Conservation (phyloP, 2,329 filamentous ascomycete genomes). For the Ceratocystiopsis sp. region DNA sequence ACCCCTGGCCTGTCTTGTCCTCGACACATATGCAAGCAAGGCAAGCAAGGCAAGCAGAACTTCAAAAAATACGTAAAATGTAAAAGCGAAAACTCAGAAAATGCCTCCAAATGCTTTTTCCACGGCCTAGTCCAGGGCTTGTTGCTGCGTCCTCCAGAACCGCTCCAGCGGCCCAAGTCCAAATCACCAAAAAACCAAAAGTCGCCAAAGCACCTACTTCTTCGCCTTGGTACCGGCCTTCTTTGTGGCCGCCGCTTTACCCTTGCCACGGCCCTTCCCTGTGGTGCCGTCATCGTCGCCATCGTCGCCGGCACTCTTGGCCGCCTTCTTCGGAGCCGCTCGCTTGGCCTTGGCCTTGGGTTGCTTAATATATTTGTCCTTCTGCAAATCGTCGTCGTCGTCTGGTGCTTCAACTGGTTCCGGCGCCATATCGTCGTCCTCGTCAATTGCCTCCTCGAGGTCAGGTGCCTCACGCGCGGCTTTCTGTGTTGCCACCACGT, state of each 20-base stretch:
- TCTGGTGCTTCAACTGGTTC: slow-evolving; percentile 46
- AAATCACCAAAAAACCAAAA: too few relatives aligned
- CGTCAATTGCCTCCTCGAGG: slow-evolving; percentile 89
- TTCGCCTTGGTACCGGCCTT: slow-evolving; percentile 25
- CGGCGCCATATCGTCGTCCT: slow-evolving; percentile 61
- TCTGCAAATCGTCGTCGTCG: slow-evolving; percentile 67
- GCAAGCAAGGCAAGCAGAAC: too few relatives aligned
- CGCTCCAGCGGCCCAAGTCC: too few relatives aligned
- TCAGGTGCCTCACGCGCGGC: slow-evolving; percentile 65
- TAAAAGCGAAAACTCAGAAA: too few relatives aligned
- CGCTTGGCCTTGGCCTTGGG: slow-evolving; percentile 51
- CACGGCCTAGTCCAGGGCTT: too few relatives aligned
- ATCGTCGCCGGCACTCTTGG: slow-evolving; percentile 21
- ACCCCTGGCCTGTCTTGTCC: too few relatives aligned
- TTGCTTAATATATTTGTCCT: slow-evolving; percentile 91
- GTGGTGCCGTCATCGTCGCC: slow-evolving; percentile 29
- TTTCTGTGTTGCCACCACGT: slow-evolving; percentile 55
- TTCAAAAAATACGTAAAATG: too few relatives aligned
- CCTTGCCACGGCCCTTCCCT: slow-evolving; percentile 26
- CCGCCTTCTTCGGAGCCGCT: slow-evolving; percentile 25
- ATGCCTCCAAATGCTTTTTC: too few relatives aligned
- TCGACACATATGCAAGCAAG: too few relatives aligned
- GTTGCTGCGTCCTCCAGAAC: too few relatives aligned
- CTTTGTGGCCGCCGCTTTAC: slow-evolving; percentile 31
- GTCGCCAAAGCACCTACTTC: slow-evolving; percentile 11